phyloP scores from a whole-genome alignment of 306 rosid genomes.

The Acacia confusa region DNA sequence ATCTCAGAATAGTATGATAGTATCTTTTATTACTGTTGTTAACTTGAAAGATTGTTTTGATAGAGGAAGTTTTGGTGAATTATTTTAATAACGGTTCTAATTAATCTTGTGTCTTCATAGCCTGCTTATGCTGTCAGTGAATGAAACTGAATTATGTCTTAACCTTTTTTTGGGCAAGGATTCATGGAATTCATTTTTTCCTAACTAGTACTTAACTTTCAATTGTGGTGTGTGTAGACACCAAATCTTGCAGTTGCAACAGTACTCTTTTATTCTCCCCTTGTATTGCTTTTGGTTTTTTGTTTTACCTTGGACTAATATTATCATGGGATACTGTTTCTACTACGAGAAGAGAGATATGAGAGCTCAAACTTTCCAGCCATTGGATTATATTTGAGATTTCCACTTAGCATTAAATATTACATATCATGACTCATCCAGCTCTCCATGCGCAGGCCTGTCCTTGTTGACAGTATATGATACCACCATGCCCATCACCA shows the following conservation, averaged over 20 bases:
- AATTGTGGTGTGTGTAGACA: neutral
- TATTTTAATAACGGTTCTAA: neutral
- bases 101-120: neutral
- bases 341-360: neutral
- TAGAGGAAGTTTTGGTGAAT: neutral
- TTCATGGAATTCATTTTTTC: conserved; percentile 10
- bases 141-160: neutral
- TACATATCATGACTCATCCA: neutral
- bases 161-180: neutral
- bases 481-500: neutral
- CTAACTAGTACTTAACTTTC: conserved; percentile 5
- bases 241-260: conserved; percentile 14
- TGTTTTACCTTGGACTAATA: neutral
- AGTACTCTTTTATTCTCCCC: conserved; percentile 4
- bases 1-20: neutral
- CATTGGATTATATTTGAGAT: neutral
- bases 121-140: neutral
- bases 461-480: neutral
- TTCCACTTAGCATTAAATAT: neutral
- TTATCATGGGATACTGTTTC: conserved; percentile 4
- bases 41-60: neutral
- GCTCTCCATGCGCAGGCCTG: neutral
- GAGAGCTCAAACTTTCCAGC: neutral
- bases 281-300: conserved; percentile 11
- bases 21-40: neutral